phyloP scores from a whole-genome alignment of 257 asterid species.

The Capsicum chinense region DNA sequence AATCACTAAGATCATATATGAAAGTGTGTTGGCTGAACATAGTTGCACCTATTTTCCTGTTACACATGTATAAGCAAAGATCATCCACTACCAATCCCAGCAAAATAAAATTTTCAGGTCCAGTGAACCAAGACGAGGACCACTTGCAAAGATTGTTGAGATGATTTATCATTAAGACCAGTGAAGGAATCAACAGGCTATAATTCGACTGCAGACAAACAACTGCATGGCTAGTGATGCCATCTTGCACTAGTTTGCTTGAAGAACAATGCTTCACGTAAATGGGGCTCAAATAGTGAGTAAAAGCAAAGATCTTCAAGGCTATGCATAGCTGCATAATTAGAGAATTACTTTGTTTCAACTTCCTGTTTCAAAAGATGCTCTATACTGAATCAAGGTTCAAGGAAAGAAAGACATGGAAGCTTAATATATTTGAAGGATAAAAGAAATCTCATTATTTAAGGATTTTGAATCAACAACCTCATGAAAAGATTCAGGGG shows the following conservation, averaged over 20 bases:
- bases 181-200: not conserved
- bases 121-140: constrained; percentile 9
- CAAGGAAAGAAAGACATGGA: not conserved
- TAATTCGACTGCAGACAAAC: constrained; percentile 12
- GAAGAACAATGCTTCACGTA: constrained; percentile 20
- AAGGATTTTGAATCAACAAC: not conserved
- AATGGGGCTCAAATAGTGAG: constrained; percentile 6
- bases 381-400: not conserved
- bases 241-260: not conserved
- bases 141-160: not conserved
- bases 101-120: constrained; percentile 4
- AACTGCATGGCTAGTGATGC: not conserved
- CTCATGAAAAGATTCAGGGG: not conserved
- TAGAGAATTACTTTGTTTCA: not conserved
- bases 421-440: not conserved
- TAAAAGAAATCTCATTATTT: not conserved
- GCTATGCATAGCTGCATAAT: not conserved
- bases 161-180: not conserved
- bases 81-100: not conserved
- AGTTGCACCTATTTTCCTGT: not conserved
- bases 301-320: not conserved
- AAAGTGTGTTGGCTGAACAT: not conserved
- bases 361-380: not conserved
- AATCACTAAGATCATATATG: not conserved
- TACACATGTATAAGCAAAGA: constrained; percentile 12